Evolutionary conservation across 164 flowering plant species (phyloP), one percentile per base, ranked within the genome.

Genomic region (Vitis labrusca): DNA sequence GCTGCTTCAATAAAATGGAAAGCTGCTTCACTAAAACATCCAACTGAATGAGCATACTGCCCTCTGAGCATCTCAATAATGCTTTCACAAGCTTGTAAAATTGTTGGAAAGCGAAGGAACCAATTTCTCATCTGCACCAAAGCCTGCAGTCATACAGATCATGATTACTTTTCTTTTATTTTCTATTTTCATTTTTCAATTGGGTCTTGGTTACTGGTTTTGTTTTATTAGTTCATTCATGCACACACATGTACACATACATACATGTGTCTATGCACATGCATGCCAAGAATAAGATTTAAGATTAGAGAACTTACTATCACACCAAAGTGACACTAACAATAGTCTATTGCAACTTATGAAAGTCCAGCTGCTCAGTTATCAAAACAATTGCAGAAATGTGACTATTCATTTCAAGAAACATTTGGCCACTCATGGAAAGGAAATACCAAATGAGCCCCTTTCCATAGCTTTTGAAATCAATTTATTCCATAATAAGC

Each of bases 61-160:
- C 98, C 98, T 79, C 97, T 87, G 12, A 94, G 97, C 92, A 91
- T 92, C 86, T 92, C 95, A 79, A 91, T 85, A 13, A 85, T 74
- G 77, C 91, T 80, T 83, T 87, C 92, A 77, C 87, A 92, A 67
- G 90, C 88, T 74, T 87, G 97, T 68, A 94, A 82, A 60, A 94
- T 87, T 61, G 97, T 92, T 49, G 98, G 98, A 75, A 94, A 94
- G 23, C 95, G 90, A 52, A 81, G 15, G 70, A 80, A 89, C 97
- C 90, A 92, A 74, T 83, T 83, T 73, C 78, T 92, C 98, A 92
- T 91, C 82, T 87, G 92, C 81, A 88, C 81, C 86, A 94, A 81
- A 15, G 97, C 97, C 97, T 94, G 86, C 66, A 82, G 74, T 66
- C 29, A 30, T 16, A 71, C 50, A 71, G 11, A 67, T 27, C 37